Evolutionary conservation across 306 rosid species (phyloP).

Genomic region (Abrus pulchellus): DNA sequence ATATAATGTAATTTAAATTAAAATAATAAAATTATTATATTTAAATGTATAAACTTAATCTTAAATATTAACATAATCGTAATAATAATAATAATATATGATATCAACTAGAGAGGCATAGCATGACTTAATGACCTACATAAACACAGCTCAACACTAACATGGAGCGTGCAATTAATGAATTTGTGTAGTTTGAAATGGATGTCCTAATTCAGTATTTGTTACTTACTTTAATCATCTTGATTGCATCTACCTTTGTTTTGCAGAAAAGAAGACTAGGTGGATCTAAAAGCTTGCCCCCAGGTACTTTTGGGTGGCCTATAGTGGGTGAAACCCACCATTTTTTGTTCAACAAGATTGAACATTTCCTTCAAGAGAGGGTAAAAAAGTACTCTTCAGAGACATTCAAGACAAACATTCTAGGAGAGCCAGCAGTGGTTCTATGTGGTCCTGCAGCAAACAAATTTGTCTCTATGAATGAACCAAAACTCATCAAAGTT

Average conservation of each 20-base stretch:
- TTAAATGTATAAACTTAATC: no score
- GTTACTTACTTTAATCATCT: constrained; percentile 25
- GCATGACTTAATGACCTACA: not conserved
- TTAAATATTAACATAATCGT: no score
- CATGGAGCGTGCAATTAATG: not conserved
- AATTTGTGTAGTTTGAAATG: constrained; percentile 36
- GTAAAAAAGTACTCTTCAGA: constrained; percentile 59
- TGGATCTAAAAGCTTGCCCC: constrained; percentile 58
- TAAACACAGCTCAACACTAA: constrained; percentile 1
- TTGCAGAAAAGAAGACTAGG: constrained; percentile 3
- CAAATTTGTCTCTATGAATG: constrained; percentile 67
- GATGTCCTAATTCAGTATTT: constrained; percentile 33
- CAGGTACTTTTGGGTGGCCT: constrained; percentile 75
- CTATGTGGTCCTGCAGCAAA: constrained; percentile 68
- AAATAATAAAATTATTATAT: no score
- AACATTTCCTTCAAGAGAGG: constrained; percentile 57
- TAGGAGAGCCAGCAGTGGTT: constrained; percentile 70
- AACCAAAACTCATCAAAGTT: constrained; percentile 62
- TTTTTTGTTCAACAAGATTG: constrained; percentile 59
- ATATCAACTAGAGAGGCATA: no score
- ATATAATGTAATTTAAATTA: no score
- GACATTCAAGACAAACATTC: constrained; percentile 65
- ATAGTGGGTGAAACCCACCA: constrained; percentile 64
- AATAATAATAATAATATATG: no score
- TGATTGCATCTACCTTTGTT: constrained; percentile 16